These are phyloP conservation scores for Glycine latifolia DNA, from an alignment of 306 rosid genomes.

Conservation along the genomic window DNA sequence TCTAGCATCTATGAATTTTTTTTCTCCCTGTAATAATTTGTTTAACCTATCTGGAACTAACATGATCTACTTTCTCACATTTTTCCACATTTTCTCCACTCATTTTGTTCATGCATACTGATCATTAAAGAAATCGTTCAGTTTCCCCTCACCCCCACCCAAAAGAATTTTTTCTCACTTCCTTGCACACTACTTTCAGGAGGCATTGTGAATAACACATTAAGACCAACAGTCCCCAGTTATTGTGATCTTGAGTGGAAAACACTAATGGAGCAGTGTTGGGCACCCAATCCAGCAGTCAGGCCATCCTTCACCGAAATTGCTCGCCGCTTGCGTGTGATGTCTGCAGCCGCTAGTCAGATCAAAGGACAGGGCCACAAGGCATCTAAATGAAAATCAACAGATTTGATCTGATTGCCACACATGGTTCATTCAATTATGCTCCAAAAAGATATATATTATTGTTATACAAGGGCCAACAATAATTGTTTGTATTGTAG, in stretches of 20 bases:
- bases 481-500: slow-evolving; percentile 45
- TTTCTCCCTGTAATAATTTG: slow-evolving; percentile 11
- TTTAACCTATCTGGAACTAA: not conserved
- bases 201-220: slow-evolving; percentile 90
- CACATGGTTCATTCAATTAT: slow-evolving; percentile 52
- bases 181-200: slow-evolving; percentile 56
- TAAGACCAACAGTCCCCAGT: slow-evolving; percentile 90
- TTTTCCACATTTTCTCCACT: not conserved
- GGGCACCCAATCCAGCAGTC: slow-evolving; percentile 93
- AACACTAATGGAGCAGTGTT: slow-evolving; percentile 92
- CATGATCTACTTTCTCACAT: slow-evolving; percentile 5
- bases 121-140: slow-evolving; percentile 9
- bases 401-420: slow-evolving; percentile 46
- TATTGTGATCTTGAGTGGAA: slow-evolving; percentile 87
- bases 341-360: slow-evolving; percentile 79
- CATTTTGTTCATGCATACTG: slow-evolving; percentile 8
- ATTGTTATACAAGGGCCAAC: slow-evolving; percentile 33
- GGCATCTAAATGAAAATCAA: slow-evolving; percentile 66
- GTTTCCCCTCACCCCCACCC: not conserved
- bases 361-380: slow-evolving; percentile 78
- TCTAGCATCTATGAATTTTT: not conserved
- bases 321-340: slow-evolving; percentile 73
- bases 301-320: slow-evolving; percentile 95
- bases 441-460: slow-evolving; percentile 28
- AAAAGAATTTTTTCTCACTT: not conserved